Evolutionary conservation across 1,284 basidiomycete genomes (phyloP).

Genomic region (Apiotrichum sp.): DNA sequence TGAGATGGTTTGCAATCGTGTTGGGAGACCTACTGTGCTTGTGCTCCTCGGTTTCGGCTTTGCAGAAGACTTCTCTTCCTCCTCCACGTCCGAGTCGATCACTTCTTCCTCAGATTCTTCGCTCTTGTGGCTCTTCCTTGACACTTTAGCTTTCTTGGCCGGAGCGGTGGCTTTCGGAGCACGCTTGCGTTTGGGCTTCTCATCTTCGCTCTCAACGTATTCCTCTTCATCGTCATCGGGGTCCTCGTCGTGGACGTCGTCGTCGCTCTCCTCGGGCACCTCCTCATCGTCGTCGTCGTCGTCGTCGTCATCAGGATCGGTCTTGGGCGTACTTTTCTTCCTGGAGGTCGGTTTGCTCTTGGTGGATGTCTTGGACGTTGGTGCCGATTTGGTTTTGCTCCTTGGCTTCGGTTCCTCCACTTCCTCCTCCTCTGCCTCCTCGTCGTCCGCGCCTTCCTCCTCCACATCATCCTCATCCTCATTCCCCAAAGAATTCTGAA

Average conservation of each 20-base stretch:
- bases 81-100: too few relatives aligned
- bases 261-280: constrained; percentile 2
- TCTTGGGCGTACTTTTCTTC: background rate
- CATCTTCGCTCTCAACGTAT: constrained; percentile 4
- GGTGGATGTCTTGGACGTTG: background rate
- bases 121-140: background rate
- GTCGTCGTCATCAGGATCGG: background rate
- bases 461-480: constrained; percentile 7
- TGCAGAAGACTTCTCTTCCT: background rate
- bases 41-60: too few relatives aligned
- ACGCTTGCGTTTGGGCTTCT: background rate
- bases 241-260: background rate
- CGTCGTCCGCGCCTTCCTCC: background rate
- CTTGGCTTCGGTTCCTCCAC: background rate
- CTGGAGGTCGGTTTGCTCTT: too few relatives aligned
- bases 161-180: background rate
- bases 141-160: background rate
- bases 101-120: background rate
- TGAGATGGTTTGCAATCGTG: too few relatives aligned
- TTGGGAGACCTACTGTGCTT: too few relatives aligned
- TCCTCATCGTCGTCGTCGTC: background rate
- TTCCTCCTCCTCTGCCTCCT: background rate
- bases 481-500: constrained; percentile 1
- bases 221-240: constrained; percentile 5
- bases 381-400: background rate